A percentile compares a stretch with the other conserved stretches of the same genome.
Conservation (phyloP, 768 basidiomycete genomes). For the Pluteus cervinus region DNA sequence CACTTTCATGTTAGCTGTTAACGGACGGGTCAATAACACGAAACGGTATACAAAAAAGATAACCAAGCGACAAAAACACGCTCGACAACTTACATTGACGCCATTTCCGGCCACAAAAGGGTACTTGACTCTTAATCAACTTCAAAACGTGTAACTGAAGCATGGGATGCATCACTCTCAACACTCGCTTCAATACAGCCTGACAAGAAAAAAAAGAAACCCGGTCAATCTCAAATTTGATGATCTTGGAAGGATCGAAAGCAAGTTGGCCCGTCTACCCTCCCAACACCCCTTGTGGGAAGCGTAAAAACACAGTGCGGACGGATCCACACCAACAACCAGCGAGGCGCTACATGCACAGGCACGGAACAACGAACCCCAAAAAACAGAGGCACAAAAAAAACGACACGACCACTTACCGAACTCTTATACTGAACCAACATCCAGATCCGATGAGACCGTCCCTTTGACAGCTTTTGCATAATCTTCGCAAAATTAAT, state of each 20-base stretch:
- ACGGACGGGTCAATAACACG: too few relatives aligned
- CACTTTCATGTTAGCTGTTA: conserved; percentile 96
- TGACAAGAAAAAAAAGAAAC: conserved; percentile 20
- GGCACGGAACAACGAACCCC: too few relatives aligned
- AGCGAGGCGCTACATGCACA: too few relatives aligned
- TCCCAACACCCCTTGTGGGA: too few relatives aligned
- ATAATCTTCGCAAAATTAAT: conserved; percentile 98
- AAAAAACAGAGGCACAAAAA: too few relatives aligned
- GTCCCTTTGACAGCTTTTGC: conserved; percentile 94
- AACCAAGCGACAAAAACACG: conserved; percentile 5
- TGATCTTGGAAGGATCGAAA: too few relatives aligned
- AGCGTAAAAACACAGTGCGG: too few relatives aligned
- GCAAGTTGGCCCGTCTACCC: neutral
- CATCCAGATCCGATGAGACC: conserved; percentile 92
- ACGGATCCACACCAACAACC: too few relatives aligned
- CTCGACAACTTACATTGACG: conserved; percentile 66
- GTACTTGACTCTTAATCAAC: conserved; percentile 97
- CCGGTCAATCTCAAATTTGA: too few relatives aligned
- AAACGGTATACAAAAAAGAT: conserved; percentile 3
- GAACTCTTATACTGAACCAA: conserved; percentile 98
- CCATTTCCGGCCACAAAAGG: conserved; percentile 98
- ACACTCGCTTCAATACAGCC: conserved; percentile 93
- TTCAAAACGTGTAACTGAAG: conserved; percentile 93
- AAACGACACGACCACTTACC: conserved; percentile 44
- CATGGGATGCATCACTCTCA: conserved; percentile 91